Conservation (phyloP, 2,329 filamentous ascomycete genomes). For the Pestalotiopsis sp. region DNA sequence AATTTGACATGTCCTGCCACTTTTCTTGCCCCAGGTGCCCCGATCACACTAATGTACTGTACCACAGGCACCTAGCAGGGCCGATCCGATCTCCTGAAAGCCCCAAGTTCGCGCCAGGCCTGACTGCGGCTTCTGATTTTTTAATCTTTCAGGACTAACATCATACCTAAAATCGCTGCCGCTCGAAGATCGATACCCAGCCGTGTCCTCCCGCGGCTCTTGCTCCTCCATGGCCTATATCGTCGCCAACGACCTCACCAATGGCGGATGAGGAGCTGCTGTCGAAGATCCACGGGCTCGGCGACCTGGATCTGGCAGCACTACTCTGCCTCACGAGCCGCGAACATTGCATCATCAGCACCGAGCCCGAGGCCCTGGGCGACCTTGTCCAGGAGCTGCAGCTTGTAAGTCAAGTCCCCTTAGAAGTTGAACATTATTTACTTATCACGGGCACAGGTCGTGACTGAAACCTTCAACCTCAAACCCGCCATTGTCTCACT, state of each 20-base stretch:
- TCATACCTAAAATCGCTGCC: neutral
- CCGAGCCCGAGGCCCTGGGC: constrained; percentile 61
- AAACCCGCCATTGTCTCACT: constrained; percentile 72
- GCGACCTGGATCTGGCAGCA: constrained; percentile 84
- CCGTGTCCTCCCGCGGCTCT: neutral
- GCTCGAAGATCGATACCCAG: neutral
- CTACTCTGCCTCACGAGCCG: constrained; percentile 79
- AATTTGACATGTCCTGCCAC: neutral
- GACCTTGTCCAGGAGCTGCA: constrained; percentile 74
- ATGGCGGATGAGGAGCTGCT: constrained; percentile 67
- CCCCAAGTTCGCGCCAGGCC: neutral
- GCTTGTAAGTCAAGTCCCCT: constrained; percentile 52
- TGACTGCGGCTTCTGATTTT: neutral
- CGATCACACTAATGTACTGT: neutral
- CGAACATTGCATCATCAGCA: constrained; percentile 88
- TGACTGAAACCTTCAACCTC: constrained; percentile 72
- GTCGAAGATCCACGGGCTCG: constrained; percentile 74
- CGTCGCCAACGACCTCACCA: constrained; percentile 20
- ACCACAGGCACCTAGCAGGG: no score
- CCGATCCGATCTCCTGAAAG: neutral
- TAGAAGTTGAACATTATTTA: neutral
- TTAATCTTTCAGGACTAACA: neutral
- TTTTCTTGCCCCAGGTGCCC: neutral
- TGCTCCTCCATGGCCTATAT: constrained; percentile 14
- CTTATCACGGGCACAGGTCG: constrained; percentile 51